Evolutionary conservation across 139 green algal genomes (phyloP).

Genomic region (Chara braunii): DNA sequence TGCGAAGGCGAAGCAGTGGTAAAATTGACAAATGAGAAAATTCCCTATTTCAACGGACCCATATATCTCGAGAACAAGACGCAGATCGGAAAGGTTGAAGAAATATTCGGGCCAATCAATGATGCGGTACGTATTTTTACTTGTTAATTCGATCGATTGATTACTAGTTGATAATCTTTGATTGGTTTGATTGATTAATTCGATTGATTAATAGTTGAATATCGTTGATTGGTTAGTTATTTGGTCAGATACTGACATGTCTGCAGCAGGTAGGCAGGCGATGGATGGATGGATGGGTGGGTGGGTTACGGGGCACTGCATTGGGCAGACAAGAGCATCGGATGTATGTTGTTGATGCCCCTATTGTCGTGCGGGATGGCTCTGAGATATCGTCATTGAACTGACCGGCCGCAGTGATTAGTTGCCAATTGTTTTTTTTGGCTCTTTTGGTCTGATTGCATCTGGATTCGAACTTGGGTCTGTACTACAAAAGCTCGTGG

Average conservation of each 20-base stretch:
- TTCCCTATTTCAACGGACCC: slow-evolving; percentile 97
- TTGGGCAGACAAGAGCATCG: no score
- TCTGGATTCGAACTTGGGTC: no score
- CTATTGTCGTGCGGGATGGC: no score
- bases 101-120: slow-evolving; percentile 94
- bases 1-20: slow-evolving; percentile 95
- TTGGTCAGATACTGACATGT: neutral
- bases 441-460: no score
- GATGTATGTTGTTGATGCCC: no score
- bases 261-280: no score
- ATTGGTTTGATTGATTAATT: neutral
- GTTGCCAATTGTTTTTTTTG: no score
- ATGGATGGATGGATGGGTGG: no score
- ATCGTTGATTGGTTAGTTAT: neutral
- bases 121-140: slow-evolving; percentile 17
- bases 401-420: no score
- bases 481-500: no score
- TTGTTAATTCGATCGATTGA: neutral
- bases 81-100: slow-evolving; percentile 91
- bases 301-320: no score
- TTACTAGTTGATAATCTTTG: neutral
- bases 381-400: no score
- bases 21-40: slow-evolving; percentile 93
- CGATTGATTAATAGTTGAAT: neutral
- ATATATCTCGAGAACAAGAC: slow-evolving; percentile 98